A percentile compares a stretch with the other conserved stretches of the same genome.
Evolutionary conservation across 352 stramenopile genomes (phyloP).

Genomic region (Globisporangium heterothallicum): DNA sequence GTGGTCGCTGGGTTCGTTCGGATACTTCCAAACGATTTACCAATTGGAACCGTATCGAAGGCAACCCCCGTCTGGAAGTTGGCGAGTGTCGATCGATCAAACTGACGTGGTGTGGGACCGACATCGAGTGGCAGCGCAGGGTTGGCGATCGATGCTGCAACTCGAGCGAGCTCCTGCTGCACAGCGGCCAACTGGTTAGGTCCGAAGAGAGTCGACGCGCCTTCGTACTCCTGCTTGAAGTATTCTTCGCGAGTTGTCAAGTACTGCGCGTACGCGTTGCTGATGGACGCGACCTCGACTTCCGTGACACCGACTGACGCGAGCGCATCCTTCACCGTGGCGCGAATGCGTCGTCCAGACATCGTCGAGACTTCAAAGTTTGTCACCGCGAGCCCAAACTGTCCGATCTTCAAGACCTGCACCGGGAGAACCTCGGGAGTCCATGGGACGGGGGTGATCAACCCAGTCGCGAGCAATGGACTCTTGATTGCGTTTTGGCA

Average conservation of each 20-base stretch:
- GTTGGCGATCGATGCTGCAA: slow-evolving; percentile 26
- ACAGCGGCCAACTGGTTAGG: slow-evolving; percentile 57
- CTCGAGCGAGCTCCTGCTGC: slow-evolving; percentile 43
- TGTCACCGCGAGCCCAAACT: slow-evolving; percentile 44
- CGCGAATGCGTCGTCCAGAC: slow-evolving; percentile 47
- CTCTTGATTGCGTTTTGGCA: slow-evolving; percentile 38
- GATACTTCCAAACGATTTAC: slow-evolving; percentile 21
- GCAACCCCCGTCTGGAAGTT: slow-evolving; percentile 37
- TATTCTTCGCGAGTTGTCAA: slow-evolving; percentile 66
- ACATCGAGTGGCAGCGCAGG: slow-evolving; percentile 21
- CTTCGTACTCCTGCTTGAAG: slow-evolving; percentile 59
- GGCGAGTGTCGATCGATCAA: slow-evolving; percentile 25
- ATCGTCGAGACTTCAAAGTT: slow-evolving; percentile 64
- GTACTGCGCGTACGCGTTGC: slow-evolving; percentile 59
- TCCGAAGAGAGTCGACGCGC: slow-evolving; percentile 64
- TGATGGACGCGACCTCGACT: slow-evolving; percentile 44
- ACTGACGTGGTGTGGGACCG: slow-evolving; percentile 32
- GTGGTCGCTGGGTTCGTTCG: slow-evolving; percentile 16
- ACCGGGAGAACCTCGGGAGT: slow-evolving; percentile 43
- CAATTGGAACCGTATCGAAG: slow-evolving; percentile 20
- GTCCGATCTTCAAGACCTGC: slow-evolving; percentile 48
- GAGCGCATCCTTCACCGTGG: slow-evolving; percentile 27
- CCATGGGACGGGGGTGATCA: slow-evolving; percentile 40
- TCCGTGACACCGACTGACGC: slow-evolving; percentile 22
- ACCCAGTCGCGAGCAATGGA: slow-evolving; percentile 29